Conservation (phyloP, 1,284 basidiomycete species). For the Coniferiporia weirii region DNA sequence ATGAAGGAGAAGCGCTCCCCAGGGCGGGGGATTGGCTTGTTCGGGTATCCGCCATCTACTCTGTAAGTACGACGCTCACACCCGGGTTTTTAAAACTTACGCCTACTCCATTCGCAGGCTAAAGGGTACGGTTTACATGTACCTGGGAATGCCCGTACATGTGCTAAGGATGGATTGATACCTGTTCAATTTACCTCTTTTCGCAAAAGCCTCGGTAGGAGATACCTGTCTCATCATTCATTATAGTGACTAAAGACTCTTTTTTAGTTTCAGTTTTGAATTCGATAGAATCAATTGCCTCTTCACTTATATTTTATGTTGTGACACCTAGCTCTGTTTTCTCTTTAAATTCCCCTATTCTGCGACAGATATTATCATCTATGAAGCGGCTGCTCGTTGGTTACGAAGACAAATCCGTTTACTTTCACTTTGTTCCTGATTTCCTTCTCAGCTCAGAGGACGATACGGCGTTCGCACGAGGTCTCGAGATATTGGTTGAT, state of each 20-base stretch:
- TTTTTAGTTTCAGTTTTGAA: conserved; percentile 47
- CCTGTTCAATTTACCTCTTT: conserved; percentile 59
- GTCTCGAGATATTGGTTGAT: conserved; percentile 42
- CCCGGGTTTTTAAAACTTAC: neutral
- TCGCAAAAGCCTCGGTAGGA: conserved; percentile 56
- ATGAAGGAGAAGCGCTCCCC: conserved; percentile 40
- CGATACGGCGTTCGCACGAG: conserved; percentile 34
- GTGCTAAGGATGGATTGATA: conserved; percentile 49
- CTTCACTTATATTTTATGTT: conserved; percentile 60
- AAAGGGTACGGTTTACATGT: conserved; percentile 54
- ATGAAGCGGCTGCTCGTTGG: conserved; percentile 47
- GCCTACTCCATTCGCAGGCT: conserved; percentile 35
- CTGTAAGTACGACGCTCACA: conserved; percentile 38
- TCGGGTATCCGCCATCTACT: conserved; percentile 47
- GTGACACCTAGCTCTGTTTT: conserved; percentile 53
- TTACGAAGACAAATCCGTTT: conserved; percentile 38
- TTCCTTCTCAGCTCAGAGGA: conserved; percentile 42
- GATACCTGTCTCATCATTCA: neutral
- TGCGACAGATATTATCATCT: conserved; percentile 61
- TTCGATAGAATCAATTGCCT: conserved; percentile 34
- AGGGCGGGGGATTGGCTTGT: conserved; percentile 55
- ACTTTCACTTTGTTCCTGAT: conserved; percentile 70
- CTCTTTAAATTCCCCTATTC: conserved; percentile 50
- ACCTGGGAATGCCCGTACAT: conserved; percentile 43
- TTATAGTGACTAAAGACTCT: neutral